These are phyloP conservation scores for Fusarium burgessii DNA, from an alignment of 2,329 filamentous ascomycete genomes.

Conservation along the genomic window DNA sequence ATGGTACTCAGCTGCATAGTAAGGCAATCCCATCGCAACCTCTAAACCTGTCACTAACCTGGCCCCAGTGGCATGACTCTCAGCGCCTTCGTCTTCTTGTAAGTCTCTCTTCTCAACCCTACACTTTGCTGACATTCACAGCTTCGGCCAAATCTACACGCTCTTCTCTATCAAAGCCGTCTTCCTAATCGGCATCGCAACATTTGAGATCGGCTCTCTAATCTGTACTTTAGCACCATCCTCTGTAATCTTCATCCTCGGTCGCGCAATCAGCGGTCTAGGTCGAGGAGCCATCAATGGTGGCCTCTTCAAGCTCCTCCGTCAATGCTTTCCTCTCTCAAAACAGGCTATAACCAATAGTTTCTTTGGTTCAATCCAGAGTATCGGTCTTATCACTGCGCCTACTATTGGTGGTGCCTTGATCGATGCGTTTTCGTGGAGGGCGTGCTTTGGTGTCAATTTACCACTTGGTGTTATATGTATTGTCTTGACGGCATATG, in stretches of 20 bases:
- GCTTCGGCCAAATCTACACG: slow-evolving; percentile 50
- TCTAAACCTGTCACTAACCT: not conserved
- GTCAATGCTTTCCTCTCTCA: slow-evolving; percentile 38
- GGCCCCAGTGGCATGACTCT: slow-evolving; percentile 38
- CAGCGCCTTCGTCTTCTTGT: slow-evolving; percentile 44
- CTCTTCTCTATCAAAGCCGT: slow-evolving; percentile 48
- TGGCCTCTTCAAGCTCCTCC: slow-evolving; percentile 41
- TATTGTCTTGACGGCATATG: slow-evolving; percentile 31
- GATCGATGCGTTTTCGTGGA: slow-evolving; percentile 40
- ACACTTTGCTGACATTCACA: not conserved
- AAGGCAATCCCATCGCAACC: rapidly evolving
- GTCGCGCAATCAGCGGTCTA: slow-evolving; percentile 53
- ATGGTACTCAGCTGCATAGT: slow-evolving; percentile 47
- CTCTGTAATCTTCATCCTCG: slow-evolving; percentile 53
- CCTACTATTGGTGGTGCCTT: slow-evolving; percentile 38
- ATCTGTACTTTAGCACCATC: slow-evolving; percentile 52
- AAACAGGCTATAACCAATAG: slow-evolving; percentile 40
- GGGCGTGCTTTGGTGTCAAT: slow-evolving; percentile 44
- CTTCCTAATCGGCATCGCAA: slow-evolving; percentile 45
- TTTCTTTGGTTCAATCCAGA: slow-evolving; percentile 36
- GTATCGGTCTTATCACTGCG: slow-evolving; percentile 34
- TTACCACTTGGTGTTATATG: slow-evolving; percentile 32
- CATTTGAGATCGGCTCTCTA: slow-evolving; percentile 51
- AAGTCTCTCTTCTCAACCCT: rapidly evolving
- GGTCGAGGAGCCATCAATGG: slow-evolving; percentile 47